These are phyloP conservation scores for Cornus kousa DNA, from an alignment of 148 eudicot species.

Conservation along the genomic window DNA sequence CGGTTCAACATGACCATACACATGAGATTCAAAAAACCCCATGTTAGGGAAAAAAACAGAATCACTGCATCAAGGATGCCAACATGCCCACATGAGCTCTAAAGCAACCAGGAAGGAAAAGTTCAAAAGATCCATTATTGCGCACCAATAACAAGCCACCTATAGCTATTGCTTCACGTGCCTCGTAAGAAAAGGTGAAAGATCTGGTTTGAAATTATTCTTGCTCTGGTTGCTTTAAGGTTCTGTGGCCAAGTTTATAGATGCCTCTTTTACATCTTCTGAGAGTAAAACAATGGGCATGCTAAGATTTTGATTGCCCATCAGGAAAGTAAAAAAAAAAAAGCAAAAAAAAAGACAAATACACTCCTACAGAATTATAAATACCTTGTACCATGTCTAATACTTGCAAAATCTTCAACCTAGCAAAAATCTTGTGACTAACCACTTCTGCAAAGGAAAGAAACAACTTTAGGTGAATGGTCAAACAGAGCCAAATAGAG, in stretches of 20 bases:
- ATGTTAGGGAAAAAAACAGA: conserved; percentile 7
- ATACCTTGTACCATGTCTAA: conserved; percentile 27
- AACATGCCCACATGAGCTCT: conserved; percentile 25
- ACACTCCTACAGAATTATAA: conserved; percentile 23
- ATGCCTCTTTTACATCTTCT: conserved; percentile 23
- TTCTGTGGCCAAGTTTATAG: conserved; percentile 30
- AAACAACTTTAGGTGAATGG: conserved; percentile 30
- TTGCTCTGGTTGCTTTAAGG: conserved; percentile 38
- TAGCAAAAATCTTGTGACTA: conserved; percentile 35
- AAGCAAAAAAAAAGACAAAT: background rate
- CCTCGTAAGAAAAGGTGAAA: conserved; percentile 2
- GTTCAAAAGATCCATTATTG: conserved; percentile 18
- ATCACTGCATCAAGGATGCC: conserved; percentile 8
- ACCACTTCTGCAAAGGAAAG: conserved; percentile 49
- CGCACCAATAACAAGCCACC: conserved; percentile 19
- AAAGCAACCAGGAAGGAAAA: conserved; percentile 26
- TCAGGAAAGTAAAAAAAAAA: conserved; percentile 1
- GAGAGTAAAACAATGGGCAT: background rate
- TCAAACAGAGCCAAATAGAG: background rate
- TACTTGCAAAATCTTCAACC: conserved; percentile 31
- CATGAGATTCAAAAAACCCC: conserved; percentile 13
- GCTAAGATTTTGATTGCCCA: conserved; percentile 21
- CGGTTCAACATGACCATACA: background rate
- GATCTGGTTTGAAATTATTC: conserved; percentile 18
- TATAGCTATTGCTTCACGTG: conserved; percentile 22